phyloP scores from a whole-genome alignment of 805 yeast species.

The Schizosaccharomyces osmophilus region DNA sequence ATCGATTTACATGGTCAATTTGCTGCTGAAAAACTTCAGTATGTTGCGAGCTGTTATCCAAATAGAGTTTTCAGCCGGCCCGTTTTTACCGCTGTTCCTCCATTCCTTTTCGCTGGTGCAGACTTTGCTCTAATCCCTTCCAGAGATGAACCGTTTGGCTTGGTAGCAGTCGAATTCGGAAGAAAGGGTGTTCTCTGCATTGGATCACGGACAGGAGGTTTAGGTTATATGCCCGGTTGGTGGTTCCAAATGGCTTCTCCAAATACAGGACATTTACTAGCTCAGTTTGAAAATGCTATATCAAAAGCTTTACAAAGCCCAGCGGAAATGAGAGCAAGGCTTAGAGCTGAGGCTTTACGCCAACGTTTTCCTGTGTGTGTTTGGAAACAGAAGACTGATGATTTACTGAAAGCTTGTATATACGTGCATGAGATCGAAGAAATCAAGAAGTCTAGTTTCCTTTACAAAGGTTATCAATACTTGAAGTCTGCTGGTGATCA shows the following conservation, averaged over 20 bases:
- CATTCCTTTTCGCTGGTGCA: slow-evolving; percentile 1
- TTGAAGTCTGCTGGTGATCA: background rate
- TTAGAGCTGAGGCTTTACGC: background rate
- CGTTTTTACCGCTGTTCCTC: slow-evolving; percentile 1
- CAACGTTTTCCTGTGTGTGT: slow-evolving; percentile 2
- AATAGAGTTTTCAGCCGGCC: background rate
- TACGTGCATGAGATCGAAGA: background rate
- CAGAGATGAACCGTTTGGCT: slow-evolving; percentile 2
- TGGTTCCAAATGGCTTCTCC: slow-evolving; percentile 1
- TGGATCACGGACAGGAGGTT: slow-evolving; percentile 1
- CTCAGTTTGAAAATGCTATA: background rate
- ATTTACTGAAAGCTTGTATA: background rate
- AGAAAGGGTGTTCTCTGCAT: slow-evolving; percentile 3
- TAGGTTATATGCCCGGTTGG: slow-evolving; percentile 3
- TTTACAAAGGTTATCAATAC: background rate
- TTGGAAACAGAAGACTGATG: background rate
- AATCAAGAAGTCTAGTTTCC: background rate
- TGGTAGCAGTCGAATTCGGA: slow-evolving; percentile 4
- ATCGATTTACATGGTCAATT: slow-evolving; percentile 3
- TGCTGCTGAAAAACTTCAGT: slow-evolving; percentile 1
- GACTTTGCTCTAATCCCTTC: slow-evolving; percentile 3
- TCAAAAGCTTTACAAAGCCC: background rate
- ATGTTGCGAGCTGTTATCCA: background rate
- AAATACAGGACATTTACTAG: background rate
- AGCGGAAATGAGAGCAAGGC: background rate